Evolutionary conservation across 1,139 yeast genomes (phyloP).

Genomic region (Pichia sp.): DNA sequence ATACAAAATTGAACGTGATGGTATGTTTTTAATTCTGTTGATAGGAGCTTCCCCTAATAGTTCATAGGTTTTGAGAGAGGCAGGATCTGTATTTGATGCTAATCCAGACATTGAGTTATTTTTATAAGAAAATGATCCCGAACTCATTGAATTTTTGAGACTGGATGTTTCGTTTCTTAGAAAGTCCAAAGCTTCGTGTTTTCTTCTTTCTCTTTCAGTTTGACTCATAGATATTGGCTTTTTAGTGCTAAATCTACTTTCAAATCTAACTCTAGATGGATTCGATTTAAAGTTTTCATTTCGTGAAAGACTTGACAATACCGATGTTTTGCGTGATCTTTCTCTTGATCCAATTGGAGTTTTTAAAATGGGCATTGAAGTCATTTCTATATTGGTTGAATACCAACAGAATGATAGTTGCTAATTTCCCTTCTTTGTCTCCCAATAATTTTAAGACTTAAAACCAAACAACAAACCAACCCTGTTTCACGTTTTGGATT

Average conservation of each 20-base stretch:
- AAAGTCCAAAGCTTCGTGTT: slow-evolving; percentile 15
- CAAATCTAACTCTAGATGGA: slow-evolving; percentile 6
- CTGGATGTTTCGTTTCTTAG: slow-evolving; percentile 6
- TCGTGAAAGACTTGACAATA: no score
- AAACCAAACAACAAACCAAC: no score
- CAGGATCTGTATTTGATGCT: neutral
- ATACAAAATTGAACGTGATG: slow-evolving; percentile 11
- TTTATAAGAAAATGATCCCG: no score
- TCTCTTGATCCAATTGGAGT: no score
- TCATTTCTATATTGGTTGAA: no score
- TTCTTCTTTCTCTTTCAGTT: slow-evolving; percentile 16
- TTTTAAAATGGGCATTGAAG: no score
- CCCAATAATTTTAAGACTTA: no score
- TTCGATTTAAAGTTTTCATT: neutral
- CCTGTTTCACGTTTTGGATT: no score
- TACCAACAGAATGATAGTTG: no score
- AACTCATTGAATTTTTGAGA: neutral
- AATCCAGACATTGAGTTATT: neutral
- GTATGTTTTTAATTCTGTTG: slow-evolving; percentile 12
- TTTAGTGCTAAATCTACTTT: neutral
- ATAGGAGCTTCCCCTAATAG: slow-evolving; percentile 27
- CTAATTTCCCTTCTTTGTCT: no score
- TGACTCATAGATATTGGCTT: slow-evolving; percentile 11
- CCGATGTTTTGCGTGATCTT: neutral
- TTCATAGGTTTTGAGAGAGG: slow-evolving; percentile 20